Evolutionary conservation across 1,139 yeast species (phyloP), one percentile per base, ranked within the genome.

Genomic region (Arxiozyma bovina): DNA sequence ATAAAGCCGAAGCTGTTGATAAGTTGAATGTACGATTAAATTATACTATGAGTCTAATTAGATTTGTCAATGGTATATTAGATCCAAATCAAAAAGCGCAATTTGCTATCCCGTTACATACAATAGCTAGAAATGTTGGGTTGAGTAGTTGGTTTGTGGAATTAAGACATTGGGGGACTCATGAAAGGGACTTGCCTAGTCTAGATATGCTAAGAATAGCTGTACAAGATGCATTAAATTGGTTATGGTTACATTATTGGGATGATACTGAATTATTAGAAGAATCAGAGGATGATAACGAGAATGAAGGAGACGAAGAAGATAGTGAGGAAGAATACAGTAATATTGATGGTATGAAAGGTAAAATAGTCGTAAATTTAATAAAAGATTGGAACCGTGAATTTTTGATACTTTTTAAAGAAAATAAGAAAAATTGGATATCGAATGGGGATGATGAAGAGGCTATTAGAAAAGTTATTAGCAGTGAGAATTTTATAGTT

Each of bases 101-200:
- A 53, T 85, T 74, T 65, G 96, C 96, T 0, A 79, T 87, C 22
- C 93, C 98, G 2, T 73, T 93, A 62, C 86, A 85, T 60, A 76
- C 78, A 7, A 71, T 93, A 40, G 99, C 99, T 0, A 79, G 74
- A 53, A 77, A 78, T 45, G 71, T 88, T 23, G 80, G 80, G 1
- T 72, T 94, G 23, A 97, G 99, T 0, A 77, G 85, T 42, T 80
- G 80, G 64, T 90, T 94, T 70, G 99, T 94, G 0, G 99, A 94
- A 66, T 67, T 90, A 45, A 75, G 99, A 58, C 99, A 94, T 68
- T 80, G 82, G 67, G 93, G 96, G 6, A 93, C 99, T 0, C 99
- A 94, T 68, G 98, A 93, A 61, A 60, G 72, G 42, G 77, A 74
- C 18, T 70, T 93, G 23, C 97, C 98, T 0, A 77, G 86, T 42